A percentile compares a stretch with the other conserved stretches of the same genome.
These are phyloP conservation scores for Cryptococcus wingfieldii DNA, from an alignment of 1,284 basidiomycete genomes.

Conservation along the genomic window DNA sequence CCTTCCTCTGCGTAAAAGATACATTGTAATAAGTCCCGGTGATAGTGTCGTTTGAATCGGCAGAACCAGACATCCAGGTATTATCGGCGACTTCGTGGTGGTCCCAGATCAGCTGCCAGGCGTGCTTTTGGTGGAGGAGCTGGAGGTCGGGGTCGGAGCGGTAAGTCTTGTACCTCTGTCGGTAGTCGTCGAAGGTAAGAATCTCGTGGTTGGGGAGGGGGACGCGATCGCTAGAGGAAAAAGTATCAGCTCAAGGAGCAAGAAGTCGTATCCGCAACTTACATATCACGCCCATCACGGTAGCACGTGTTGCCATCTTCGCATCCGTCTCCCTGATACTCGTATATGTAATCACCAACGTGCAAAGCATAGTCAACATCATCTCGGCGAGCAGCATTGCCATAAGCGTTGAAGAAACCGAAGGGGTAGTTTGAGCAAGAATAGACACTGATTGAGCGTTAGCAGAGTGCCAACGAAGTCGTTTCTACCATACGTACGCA, in stretches of 20 bases:
- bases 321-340: no score
- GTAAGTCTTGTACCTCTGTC: constrained; percentile 60
- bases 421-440: no score
- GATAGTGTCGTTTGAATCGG: constrained; percentile 60
- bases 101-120: constrained; percentile 63
- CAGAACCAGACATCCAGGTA: constrained; percentile 60
- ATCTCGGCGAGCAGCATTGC: no score
- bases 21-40: constrained; percentile 41
- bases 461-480: no score
- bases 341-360: no score
- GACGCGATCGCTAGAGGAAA: constrained; percentile 30
- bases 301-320: constrained; percentile 20
- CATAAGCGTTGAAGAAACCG: no score
- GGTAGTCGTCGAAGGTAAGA: constrained; percentile 61
- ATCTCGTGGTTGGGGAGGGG: constrained; percentile 54
- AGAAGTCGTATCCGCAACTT: neutral
- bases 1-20: neutral
- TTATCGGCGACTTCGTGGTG: constrained; percentile 65
- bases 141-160: constrained; percentile 56
- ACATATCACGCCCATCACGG: constrained; percentile 38
- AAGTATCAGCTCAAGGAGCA: neutral
- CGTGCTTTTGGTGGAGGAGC: constrained; percentile 54
- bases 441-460: no score
- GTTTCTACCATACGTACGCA: no score
- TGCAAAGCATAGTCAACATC: no score